phyloP scores from a whole-genome alignment of 345 rosid genomes.

The Turnera subulata region DNA sequence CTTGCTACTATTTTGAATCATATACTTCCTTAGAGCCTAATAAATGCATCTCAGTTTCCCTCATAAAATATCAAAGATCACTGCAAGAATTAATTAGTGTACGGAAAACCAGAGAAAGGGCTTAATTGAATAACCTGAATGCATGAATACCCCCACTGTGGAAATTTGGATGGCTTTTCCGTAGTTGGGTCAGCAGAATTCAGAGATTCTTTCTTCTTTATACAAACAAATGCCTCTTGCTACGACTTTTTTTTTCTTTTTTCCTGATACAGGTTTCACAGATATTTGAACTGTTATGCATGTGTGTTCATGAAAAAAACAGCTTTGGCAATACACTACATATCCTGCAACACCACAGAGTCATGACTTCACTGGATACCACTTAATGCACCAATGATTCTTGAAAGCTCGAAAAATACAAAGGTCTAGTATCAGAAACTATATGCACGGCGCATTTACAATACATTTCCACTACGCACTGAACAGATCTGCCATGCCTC shows the following conservation, averaged over 20 bases:
- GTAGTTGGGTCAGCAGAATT: constrained; percentile 9
- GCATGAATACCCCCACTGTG: not conserved
- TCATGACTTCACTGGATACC: constrained; percentile 8
- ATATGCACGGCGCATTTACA: not conserved
- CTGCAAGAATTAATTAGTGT: not conserved
- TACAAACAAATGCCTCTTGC: constrained; percentile 15
- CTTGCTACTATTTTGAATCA: too few species aligned
- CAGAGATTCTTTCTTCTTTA: constrained; percentile 19
- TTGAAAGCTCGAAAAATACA: constrained; percentile 1
- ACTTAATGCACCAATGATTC: not conserved
- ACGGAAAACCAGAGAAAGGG: not conserved
- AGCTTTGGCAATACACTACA: not conserved
- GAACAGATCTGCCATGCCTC: constrained; percentile 28
- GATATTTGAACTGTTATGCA: not conserved
- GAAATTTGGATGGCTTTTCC: constrained; percentile 11
- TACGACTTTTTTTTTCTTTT: too few species aligned
- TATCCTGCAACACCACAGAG: constrained; percentile 2
- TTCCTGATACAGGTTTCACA: too few species aligned
- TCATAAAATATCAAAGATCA: too few species aligned
- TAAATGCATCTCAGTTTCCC: not conserved
- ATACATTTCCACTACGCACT: constrained; percentile 1
- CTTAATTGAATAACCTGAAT: not conserved
- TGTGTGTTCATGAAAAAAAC: too few species aligned
- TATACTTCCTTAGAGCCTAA: not conserved
- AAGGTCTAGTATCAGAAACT: constrained; percentile 15